A percentile compares a stretch with the other conserved stretches of the same genome.
phyloP scores from a whole-genome alignment of 139 green algal genomes.

The Closterium sp. region DNA sequence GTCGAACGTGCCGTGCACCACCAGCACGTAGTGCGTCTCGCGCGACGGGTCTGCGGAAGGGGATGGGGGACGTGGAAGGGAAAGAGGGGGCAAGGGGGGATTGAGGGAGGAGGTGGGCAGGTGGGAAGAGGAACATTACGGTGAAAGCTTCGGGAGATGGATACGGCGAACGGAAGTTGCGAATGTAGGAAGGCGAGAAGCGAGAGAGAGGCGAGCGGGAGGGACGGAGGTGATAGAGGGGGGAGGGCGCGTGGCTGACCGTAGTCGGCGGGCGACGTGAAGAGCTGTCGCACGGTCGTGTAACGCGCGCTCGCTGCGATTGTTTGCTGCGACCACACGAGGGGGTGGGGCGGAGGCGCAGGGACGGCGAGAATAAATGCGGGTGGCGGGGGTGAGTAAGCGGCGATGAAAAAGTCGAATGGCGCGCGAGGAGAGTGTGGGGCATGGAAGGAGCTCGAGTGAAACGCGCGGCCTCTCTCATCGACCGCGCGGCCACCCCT shows the following conservation, averaged over 20 bases:
- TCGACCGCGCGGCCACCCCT: too few relatives aligned
- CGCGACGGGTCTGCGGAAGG: not conserved
- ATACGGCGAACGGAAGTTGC: too few relatives aligned
- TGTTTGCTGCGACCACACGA: not conserved
- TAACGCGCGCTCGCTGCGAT: not conserved
- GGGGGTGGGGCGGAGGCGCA: too few relatives aligned
- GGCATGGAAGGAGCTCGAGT: too few relatives aligned
- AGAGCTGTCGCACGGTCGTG: not conserved
- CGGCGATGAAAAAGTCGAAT: too few relatives aligned
- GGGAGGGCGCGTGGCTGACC: not conserved
- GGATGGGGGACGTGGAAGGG: not conserved
- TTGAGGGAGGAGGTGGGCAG: not conserved
- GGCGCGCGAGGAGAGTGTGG: too few relatives aligned
- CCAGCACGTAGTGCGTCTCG: constrained; percentile 33
- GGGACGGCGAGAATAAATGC: too few relatives aligned
- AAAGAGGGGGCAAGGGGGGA: not conserved
- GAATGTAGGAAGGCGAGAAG: not conserved
- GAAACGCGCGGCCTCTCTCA: too few relatives aligned
- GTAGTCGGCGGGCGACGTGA: not conserved
- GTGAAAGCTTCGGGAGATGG: not conserved
- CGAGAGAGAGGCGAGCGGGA: not conserved
- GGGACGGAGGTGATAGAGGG: not conserved
- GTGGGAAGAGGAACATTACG: not conserved
- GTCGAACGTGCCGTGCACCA: constrained; percentile 34
- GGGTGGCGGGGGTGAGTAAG: too few relatives aligned